These are phyloP conservation scores for Colletotrichum spinosum DNA, from an alignment of 2,329 filamentous ascomycete genomes.

Conservation along the genomic window DNA sequence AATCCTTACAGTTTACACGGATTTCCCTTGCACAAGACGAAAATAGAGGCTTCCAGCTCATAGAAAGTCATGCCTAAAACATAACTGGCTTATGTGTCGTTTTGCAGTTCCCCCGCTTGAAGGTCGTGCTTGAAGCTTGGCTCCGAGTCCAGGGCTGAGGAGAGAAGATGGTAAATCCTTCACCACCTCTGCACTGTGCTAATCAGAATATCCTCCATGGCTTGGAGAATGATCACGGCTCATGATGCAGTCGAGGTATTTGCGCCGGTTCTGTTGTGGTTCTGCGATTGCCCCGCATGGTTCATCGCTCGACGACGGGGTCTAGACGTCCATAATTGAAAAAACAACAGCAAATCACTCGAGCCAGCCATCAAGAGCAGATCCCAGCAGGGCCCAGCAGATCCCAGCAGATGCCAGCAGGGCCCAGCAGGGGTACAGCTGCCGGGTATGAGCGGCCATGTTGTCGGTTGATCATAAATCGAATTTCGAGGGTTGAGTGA, in stretches of 20 bases:
- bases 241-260: not conserved
- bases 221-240: not conserved
- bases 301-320: not conserved
- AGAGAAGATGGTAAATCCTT: not conserved
- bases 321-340: not conserved
- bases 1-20: not conserved
- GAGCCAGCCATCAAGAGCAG: too few species aligned
- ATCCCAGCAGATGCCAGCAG: too few species aligned
- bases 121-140: not conserved
- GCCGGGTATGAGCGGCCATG: slow-evolving; percentile 1
- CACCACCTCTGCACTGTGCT: too few species aligned
- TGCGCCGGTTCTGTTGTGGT: not conserved
- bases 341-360: not conserved
- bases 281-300: slow-evolving; percentile 1
- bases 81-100: too few species aligned
- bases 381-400: not conserved
- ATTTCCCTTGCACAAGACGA: not conserved
- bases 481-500: slow-evolving; percentile 1
- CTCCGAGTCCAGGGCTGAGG: not conserved
- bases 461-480: slow-evolving; percentile 8
- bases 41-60: too few species aligned
- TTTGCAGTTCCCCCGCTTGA: too few species aligned
- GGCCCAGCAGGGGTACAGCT: slow-evolving; percentile 10
- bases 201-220: not conserved
- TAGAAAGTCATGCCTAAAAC: too few species aligned